Base-by-base conservation (phyloP, 768 basidiomycete genomes). In the Trametes villosa region DNA sequence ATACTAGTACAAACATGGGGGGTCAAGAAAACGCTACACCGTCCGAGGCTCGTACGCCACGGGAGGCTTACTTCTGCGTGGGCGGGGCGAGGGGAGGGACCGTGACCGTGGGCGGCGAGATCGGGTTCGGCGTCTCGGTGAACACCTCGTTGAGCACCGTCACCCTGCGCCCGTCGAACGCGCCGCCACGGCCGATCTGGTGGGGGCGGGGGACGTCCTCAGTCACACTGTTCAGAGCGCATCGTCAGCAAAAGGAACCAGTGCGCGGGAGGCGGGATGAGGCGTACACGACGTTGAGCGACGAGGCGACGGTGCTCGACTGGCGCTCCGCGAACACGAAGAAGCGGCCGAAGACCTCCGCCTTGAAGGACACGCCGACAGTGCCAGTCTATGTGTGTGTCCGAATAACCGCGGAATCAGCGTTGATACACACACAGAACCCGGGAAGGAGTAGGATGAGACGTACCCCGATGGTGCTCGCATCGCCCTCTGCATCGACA, bases 241-340 rank as follows among this genome's bases (percentile, higher is more conserved):
- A 17, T 6, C 12, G 20, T 48, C 24, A 49, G 38, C 33, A 55
- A 5, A 22, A 29, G 40, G 29, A 49, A 22, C 18, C 13, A 7
- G 6, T 0, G 12, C 18, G 24, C 9, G 30, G 4, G 30, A 54
- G 17, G 2, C 24, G 6, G n/a, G 15, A 11, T 13, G 24, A 11
- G 18, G 65, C 70, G 41, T 52, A 72, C 71, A 62, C 59, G n/a
- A 70, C 64, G 65, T 72, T 71, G 27, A 70, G 45, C 9, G 71
- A 72, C 20, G 70, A 65, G 38, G 34, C 68, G 58, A 71, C 66
- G 13, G 67, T 62, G 55, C 59, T 62, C 18, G 68, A 58, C 58
- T 68, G 57, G 24, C 57, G 63, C 17, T 53, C 53, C 3, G 68
- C 71, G 24, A 68, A 48, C 27, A 68, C 63, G 41, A 63, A 52